Conservation (phyloP, 1,139 yeast genomes). For the Pichia sp. region DNA sequence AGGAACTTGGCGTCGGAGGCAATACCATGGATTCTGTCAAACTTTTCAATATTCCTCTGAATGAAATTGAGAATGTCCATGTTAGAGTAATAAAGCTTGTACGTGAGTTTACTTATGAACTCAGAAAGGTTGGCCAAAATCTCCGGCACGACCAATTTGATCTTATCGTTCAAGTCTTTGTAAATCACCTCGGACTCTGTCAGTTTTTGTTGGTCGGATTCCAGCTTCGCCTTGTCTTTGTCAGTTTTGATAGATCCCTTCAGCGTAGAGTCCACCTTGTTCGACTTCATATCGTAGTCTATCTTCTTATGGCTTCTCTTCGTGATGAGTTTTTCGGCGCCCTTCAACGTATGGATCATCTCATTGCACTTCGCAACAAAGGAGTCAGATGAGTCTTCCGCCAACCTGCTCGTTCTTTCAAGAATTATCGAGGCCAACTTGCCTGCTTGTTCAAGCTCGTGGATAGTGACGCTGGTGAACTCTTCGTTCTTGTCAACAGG, state of each 20-base stretch:
- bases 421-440: conserved; percentile 33
- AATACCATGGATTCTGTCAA: conserved; percentile 40
- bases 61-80: conserved; percentile 33
- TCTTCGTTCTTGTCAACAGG: conserved; percentile 22
- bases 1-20: conserved; percentile 16
- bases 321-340: conserved; percentile 39
- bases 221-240: conserved; percentile 38
- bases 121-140: conserved; percentile 44
- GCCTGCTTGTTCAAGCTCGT: conserved; percentile 30
- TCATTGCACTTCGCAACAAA: conserved; percentile 36
- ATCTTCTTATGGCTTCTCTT: conserved; percentile 43
- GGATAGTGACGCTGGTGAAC: conserved; percentile 26
- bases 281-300: conserved; percentile 38
- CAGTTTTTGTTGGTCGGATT: conserved; percentile 33
- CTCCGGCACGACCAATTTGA: conserved; percentile 44
- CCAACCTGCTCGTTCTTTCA: conserved; percentile 28
- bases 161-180: conserved; percentile 38
- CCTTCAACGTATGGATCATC: conserved; percentile 39
- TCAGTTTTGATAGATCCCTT: conserved; percentile 36
- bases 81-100: conserved; percentile 35
- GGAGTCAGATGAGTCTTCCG: conserved; percentile 36
- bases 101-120: conserved; percentile 41
- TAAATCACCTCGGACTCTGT: conserved; percentile 34
- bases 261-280: conserved; percentile 39
- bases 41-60: conserved; percentile 33